Base-by-base conservation (phyloP, 2,329 filamentous ascomycete genomes). In the Xylariaceae sp. region DNA sequence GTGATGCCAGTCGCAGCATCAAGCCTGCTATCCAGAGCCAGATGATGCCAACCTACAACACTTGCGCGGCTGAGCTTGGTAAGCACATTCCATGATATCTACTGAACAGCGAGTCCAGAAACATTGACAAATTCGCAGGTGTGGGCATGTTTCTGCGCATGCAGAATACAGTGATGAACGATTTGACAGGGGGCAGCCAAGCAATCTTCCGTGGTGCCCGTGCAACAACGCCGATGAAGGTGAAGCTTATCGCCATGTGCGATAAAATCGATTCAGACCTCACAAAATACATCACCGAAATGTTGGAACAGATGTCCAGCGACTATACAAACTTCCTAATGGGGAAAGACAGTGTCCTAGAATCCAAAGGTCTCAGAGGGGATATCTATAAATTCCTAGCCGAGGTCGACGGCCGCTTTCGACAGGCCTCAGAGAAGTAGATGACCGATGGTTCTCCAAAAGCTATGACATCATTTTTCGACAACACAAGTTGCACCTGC, bases 81-180 rank as follows among this genome's bases (percentile, higher is more conserved):
- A 41, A 19, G 32, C 19, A 15, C n/a, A 9, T n/a, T 27, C 22
- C 22, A n/a, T 27, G 7, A 7, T 7, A 7, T 27, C 22, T 7
- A 27, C 22, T 27, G 4, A 27, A 27, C 22, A 27, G 7, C 22
- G 22, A 27, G 22, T 27, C 7, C 4, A 27, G 22, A 27, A n/a
- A 38, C 44, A 19, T 27, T 33, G 35, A 38, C n/a, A 11, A 14
- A 5, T 27, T 2, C 33, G 30, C 30, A 58, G 56, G 58, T 31
- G 42, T 9, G 15, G 58, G 58, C 6, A 52, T 53, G 19, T 58
- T 58, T 43, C 11, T 19, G 2, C 56, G 55, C 39, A 57, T 58
- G 2, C 45, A 49, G 40, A 12, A 44, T 0, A 15, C 4, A 14
- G 55, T 60, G 49, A 14, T 46, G 15, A 15, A 33, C 2, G 41